Evolutionary conservation across 176 grass and related monocot genomes (phyloP).

Genomic region (maize (Zea mays)): DNA sequence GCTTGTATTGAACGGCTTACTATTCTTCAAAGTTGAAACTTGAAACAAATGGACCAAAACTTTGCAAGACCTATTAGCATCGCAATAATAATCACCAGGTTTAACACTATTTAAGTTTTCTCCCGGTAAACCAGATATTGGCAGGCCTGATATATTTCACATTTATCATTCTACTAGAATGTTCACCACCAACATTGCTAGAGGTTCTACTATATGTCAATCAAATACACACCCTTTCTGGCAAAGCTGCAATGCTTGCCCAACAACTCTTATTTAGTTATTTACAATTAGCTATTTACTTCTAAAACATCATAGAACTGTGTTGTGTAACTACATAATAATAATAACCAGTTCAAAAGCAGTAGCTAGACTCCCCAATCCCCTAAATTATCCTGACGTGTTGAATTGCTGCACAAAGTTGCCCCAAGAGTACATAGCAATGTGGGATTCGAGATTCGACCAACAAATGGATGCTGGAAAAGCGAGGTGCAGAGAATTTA

Average conservation of each 20-base stretch:
- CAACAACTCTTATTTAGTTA: background rate
- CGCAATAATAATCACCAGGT: background rate
- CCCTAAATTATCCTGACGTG: background rate
- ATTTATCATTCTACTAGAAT: constrained; percentile 7
- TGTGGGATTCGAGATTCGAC: background rate
- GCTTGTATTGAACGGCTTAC: background rate
- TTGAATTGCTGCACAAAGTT: background rate
- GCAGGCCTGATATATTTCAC: background rate
- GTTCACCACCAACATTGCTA: constrained; percentile 13
- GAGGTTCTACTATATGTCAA: background rate
- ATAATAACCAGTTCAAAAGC: background rate
- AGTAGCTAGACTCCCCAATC: background rate
- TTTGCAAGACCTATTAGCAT: constrained; percentile 1
- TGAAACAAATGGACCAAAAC: background rate
- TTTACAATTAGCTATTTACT: background rate
- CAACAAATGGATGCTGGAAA: too few species aligned
- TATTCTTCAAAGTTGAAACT: background rate
- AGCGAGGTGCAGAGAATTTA: too few species aligned
- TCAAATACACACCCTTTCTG: background rate
- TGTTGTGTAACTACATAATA: too few species aligned
- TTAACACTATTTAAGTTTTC: background rate
- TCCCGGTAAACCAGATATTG: background rate
- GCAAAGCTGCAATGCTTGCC: background rate
- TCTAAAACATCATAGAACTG: background rate
- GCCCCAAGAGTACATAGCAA: background rate